These are phyloP conservation scores for Sphaerulina musiva DNA, from an alignment of 2,329 filamentous ascomycete species.

Conservation along the genomic window DNA sequence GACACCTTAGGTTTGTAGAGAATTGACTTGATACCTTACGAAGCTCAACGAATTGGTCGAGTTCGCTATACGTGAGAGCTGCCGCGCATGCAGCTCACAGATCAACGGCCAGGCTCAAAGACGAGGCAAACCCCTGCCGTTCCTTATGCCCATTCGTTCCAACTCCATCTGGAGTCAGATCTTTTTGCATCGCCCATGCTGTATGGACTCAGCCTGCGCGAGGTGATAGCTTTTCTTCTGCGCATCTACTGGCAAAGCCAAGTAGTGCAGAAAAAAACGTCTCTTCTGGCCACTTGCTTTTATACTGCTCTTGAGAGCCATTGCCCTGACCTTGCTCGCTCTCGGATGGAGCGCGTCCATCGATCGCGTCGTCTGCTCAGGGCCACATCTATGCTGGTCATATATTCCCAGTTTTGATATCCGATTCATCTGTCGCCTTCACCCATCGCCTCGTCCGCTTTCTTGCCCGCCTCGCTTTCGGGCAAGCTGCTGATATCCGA, in stretches of 20 bases:
- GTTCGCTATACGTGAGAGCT: constrained; percentile 1
- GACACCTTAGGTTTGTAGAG: not conserved
- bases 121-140: not conserved
- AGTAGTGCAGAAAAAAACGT: not conserved
- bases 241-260: not conserved
- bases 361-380: not conserved
- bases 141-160: not conserved
- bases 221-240: not conserved
- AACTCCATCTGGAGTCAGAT: not conserved
- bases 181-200: not conserved
- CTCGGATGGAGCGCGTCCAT: not conserved
- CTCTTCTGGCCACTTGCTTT: not conserved
- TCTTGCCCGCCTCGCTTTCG: constrained; percentile 12
- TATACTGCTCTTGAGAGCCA: not conserved
- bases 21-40: not conserved
- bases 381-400: not conserved
- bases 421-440: constrained; percentile 8
- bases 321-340: not conserved
- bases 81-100: constrained; percentile 7
- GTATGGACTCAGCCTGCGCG: not conserved
- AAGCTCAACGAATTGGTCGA: not conserved
- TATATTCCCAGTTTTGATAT: not conserved
- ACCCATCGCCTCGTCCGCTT: constrained; percentile 13
- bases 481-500: constrained; percentile 17
- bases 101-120: not conserved